Percentiles rank a stretch among this genome's conserved stretches.
Evolutionary conservation across 345 rosid species (phyloP).

Genomic region (Anastatica hierochuntica): DNA sequence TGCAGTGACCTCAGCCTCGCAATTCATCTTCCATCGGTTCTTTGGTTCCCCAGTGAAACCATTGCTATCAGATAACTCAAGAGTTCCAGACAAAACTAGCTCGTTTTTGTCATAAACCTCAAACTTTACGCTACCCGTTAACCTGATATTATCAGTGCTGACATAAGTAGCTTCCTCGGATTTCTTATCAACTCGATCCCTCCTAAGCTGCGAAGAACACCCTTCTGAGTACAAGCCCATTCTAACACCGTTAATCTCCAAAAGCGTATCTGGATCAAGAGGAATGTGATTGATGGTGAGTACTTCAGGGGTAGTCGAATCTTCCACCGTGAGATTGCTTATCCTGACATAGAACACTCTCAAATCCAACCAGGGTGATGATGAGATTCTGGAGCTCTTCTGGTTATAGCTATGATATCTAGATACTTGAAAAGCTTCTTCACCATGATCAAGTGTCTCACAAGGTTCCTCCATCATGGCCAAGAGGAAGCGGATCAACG

Average conservation of each 20-base stretch:
- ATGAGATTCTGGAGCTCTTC: constrained; percentile 33
- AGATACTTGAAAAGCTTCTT: constrained; percentile 21
- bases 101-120: constrained; percentile 54
- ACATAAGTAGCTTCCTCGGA: constrained; percentile 72
- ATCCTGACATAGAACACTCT: constrained; percentile 84
- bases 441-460: constrained; percentile 30
- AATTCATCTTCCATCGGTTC: constrained; percentile 63
- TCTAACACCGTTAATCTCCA: constrained; percentile 72
- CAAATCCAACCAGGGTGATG: constrained; percentile 69
- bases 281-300: constrained; percentile 70
- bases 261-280: constrained; percentile 48
- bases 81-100: constrained; percentile 54
- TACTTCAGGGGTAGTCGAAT: constrained; percentile 46
- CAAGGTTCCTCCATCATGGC: constrained; percentile 49
- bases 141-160: constrained; percentile 68
- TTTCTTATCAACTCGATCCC: constrained; percentile 68
- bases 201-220: constrained; percentile 51
- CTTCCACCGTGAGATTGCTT: constrained; percentile 51
- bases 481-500: constrained; percentile 7
- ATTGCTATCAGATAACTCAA: constrained; percentile 42
- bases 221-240: constrained; percentile 49
- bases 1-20: constrained; percentile 38
- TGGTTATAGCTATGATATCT: constrained; percentile 29
- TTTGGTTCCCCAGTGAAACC: too few relatives aligned
- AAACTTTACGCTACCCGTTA: constrained; percentile 61